A percentile compares a stretch with the other conserved stretches of the same genome.
Evolutionary conservation across 192 early-diverging fungal species (phyloP).

Genomic region (Oehlia diaphana): DNA sequence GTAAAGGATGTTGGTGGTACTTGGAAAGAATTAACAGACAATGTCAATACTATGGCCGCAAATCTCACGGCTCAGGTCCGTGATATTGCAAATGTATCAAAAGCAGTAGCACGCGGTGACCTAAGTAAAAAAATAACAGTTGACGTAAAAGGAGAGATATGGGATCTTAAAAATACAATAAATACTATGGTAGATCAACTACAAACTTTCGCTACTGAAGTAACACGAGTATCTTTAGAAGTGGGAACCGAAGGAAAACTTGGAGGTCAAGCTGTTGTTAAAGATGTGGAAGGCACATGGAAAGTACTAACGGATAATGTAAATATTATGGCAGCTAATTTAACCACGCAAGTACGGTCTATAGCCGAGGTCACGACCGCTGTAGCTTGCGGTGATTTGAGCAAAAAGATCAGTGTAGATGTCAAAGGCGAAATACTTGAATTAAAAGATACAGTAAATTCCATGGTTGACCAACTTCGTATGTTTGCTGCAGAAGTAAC

Average conservation of each 20-base stretch:
- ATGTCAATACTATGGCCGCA: conserved; percentile 68
- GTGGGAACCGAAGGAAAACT: conserved; percentile 60
- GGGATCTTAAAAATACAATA: conserved; percentile 67
- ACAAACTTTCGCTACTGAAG: conserved; percentile 58
- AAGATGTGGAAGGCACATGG: conserved; percentile 62
- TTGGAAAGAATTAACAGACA: conserved; percentile 67
- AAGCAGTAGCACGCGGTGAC: conserved; percentile 66
- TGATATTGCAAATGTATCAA: conserved; percentile 64
- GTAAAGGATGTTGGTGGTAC: conserved; percentile 62
- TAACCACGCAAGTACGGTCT: conserved; percentile 57
- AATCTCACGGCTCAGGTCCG: conserved; percentile 73
- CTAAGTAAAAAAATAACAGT: conserved; percentile 64
- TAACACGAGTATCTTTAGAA: conserved; percentile 51
- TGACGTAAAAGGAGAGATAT: conserved; percentile 66
- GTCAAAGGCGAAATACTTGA: conserved; percentile 52
- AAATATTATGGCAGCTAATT: conserved; percentile 59
- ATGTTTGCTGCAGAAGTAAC: conserved; percentile 65
- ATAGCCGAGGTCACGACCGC: conserved; percentile 63
- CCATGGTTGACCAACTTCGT: conserved; percentile 55
- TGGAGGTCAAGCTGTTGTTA: conserved; percentile 52
- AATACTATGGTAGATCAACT: conserved; percentile 74
- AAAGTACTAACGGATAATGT: conserved; percentile 66
- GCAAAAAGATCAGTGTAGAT: conserved; percentile 51
- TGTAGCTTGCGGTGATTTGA: conserved; percentile 55
- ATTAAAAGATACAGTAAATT: conserved; percentile 55